Evolutionary conservation across 1,284 basidiomycete genomes (phyloP).

Genomic region (Cryptococcus deneoformans): DNA sequence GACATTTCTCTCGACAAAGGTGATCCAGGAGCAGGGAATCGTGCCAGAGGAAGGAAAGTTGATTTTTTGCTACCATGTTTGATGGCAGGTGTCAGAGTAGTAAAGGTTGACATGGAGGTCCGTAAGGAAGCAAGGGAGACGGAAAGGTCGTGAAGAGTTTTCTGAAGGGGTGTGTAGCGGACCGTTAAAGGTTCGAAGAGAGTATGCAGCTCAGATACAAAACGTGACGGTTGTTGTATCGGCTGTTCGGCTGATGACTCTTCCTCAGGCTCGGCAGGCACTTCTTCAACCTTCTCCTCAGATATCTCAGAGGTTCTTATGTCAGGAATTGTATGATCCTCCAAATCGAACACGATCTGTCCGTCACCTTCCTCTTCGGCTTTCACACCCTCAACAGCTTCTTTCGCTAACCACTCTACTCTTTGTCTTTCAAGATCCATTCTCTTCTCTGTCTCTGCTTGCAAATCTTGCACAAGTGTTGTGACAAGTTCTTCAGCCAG

Average conservation of each 20-base stretch:
- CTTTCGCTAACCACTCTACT: slow-evolving; percentile 46
- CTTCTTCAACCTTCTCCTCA: slow-evolving; percentile 1
- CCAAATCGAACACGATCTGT: slow-evolving; percentile 14
- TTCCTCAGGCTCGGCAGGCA: background rate
- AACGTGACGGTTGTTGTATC: slow-evolving; percentile 14
- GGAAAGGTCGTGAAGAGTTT: slow-evolving; percentile 41
- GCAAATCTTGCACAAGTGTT: slow-evolving; percentile 62
- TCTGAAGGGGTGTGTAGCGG: slow-evolving; percentile 37
- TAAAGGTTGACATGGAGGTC: slow-evolving; percentile 16
- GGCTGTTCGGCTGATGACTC: background rate
- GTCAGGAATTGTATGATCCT: slow-evolving; percentile 2
- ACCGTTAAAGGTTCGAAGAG: slow-evolving; percentile 32
- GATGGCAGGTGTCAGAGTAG: slow-evolving; percentile 8
- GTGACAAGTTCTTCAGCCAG: slow-evolving; percentile 62
- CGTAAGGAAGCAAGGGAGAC: slow-evolving; percentile 35
- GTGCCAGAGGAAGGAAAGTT: slow-evolving; percentile 17
- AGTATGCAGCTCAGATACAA: slow-evolving; percentile 18
- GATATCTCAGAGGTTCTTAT: background rate
- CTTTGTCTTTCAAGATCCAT: slow-evolving; percentile 56
- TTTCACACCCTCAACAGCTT: slow-evolving; percentile 24
- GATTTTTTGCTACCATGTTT: slow-evolving; percentile 5
- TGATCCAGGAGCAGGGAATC: slow-evolving; percentile 5
- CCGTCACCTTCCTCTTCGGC: slow-evolving; percentile 6
- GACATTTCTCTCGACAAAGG: background rate
- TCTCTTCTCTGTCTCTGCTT: slow-evolving; percentile 61